Evolutionary conservation across 1,284 basidiomycete species (phyloP).

Genomic region (Fomitopsis betulina): DNA sequence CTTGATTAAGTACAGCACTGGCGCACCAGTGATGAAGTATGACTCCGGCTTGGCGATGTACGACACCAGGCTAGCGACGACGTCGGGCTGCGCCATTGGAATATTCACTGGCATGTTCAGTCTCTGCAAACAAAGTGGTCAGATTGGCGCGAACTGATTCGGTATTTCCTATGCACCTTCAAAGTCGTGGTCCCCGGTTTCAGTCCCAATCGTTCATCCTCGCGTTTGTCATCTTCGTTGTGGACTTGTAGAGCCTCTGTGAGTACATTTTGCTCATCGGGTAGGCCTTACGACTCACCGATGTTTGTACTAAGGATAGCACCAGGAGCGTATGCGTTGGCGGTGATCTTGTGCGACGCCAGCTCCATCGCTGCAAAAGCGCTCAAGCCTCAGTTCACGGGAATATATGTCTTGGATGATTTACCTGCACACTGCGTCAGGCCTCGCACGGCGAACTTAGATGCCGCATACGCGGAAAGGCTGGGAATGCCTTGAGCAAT

Average conservation of each 20-base stretch:
- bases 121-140: not conserved
- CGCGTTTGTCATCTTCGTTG: not conserved
- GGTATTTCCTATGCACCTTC: not conserved
- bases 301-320: not conserved
- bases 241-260: not conserved
- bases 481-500: not conserved
- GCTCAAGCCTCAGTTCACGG: not conserved
- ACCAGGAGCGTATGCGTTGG: slow-evolving; percentile 9
- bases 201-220: not conserved
- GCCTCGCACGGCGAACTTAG: slow-evolving; percentile 4
- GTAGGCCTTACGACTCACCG: not conserved
- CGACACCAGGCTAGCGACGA: slow-evolving; percentile 7
- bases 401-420: not conserved
- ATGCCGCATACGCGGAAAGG: not conserved
- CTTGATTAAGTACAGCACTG: not conserved
- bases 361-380: not conserved
- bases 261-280: not conserved
- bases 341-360: slow-evolving; percentile 2
- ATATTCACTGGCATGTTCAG: not conserved
- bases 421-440: slow-evolving; percentile 2
- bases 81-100: not conserved
- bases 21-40: slow-evolving; percentile 9
- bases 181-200: not conserved
- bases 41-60: slow-evolving; percentile 12
- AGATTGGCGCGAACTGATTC: not conserved